These are phyloP conservation scores for Pseudogymnoascus sp. DNA, from an alignment of 2,329 filamentous ascomycete species.

Conservation along the genomic window DNA sequence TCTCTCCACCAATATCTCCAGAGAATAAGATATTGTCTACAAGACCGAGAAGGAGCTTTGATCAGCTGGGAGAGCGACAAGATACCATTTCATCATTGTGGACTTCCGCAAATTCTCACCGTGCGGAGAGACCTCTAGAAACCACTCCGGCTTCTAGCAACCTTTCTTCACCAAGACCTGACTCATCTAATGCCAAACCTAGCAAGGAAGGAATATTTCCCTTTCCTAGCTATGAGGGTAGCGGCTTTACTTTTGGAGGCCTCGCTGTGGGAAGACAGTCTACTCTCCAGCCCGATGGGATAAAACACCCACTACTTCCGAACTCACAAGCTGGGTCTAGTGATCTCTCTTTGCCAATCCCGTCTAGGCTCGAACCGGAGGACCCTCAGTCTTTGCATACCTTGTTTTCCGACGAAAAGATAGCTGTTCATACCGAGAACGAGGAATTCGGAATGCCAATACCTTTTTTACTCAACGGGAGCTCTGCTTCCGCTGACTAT, in stretches of 20 bases:
- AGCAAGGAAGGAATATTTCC: not conserved
- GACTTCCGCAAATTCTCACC: not conserved
- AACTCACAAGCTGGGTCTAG: not conserved
- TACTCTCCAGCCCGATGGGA: not conserved
- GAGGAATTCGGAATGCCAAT: not conserved
- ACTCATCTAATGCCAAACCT: not conserved
- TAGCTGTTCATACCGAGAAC: not conserved
- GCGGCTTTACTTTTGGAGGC: not conserved
- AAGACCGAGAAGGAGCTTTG: not conserved
- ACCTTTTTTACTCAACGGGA: not conserved
- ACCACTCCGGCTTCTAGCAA: not conserved
- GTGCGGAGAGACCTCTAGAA: not conserved
- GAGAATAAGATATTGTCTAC: not conserved
- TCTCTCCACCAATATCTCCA: not conserved
- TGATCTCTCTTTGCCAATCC: not conserved
- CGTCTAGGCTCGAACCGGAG: not conserved
- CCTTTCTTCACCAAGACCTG: not conserved
- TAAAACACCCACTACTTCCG: not conserved
- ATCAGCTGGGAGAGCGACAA: not conserved
- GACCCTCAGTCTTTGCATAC: not conserved
- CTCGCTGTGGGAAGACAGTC: not conserved
- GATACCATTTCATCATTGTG: not conserved
- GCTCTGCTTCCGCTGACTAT: not conserved
- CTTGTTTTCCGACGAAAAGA: not conserved
- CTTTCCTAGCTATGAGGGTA: not conserved